Base-by-base conservation (phyloP, 1,284 basidiomycete species). In the Melanopsichium pennsylvanicum region DNA sequence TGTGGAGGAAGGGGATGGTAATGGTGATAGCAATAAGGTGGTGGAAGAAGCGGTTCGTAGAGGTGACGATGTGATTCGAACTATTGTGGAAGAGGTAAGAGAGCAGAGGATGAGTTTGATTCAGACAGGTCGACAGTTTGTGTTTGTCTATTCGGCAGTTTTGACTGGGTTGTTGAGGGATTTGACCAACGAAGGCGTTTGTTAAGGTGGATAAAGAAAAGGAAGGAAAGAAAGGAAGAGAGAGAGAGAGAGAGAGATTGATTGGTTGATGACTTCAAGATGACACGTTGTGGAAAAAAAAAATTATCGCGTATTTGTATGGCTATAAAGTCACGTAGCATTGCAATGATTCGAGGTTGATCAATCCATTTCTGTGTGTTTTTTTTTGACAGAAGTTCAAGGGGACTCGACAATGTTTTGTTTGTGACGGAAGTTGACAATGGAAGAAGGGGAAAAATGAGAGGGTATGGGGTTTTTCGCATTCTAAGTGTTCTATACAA, bases 41-140 rank as follows among this genome's bases (percentile, higher is more conserved):
- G 47, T 19, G n/a, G 67, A 71, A 25, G 38, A 51, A 27, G 60
- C 45, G n/a, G 39, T 51, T 33, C 18, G 31, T 2, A 21, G 39
- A 4, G 71, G 64, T 5, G 39, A 61, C 2, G 76, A 78, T 44
- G 13, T 76, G 4, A 49, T 78, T 23, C 34, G 37, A 19, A 19
- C 33, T 2, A 52, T 59, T 4, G 66, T 70, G 4, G 70, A 75
- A 10, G 58, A 42, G 4, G 68, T 70, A 18, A 48, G 79, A 8
- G 78, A 81, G 52, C 79, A 81, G 63, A 68, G 79, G 22, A 81
- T 80, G 78, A 72, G 66, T 38, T 56, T 72, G 54, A 72, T 81
- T 18, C 78, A 80, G 49, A 80, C 78, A 6, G 69, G 67, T 6
- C 40, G 79, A 11, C 79, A 80, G 55, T 81, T 64, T 52, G 78